These are phyloP conservation scores for Dryadomyces quercus-mongolicae DNA, from an alignment of 2,329 filamentous ascomycete species.

Conservation along the genomic window DNA sequence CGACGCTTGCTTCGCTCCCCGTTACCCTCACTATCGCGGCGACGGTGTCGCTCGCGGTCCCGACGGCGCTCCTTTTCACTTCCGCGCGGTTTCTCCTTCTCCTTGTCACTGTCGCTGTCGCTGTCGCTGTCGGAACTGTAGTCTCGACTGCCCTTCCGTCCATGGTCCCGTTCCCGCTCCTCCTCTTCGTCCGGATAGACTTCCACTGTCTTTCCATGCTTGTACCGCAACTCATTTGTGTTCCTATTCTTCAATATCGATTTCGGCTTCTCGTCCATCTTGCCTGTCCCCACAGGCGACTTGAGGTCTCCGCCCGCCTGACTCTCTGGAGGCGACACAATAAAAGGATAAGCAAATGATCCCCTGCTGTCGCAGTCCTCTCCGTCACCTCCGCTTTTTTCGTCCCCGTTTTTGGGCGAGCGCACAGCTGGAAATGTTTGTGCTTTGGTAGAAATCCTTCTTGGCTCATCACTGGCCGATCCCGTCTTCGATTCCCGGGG, in stretches of 20 bases:
- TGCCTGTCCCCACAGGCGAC: constrained; percentile 22
- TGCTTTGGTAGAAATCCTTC: background rate
- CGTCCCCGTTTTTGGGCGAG: background rate
- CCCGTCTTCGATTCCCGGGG: constrained; percentile 2
- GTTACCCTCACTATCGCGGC: constrained; percentile 27
- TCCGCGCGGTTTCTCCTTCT: background rate
- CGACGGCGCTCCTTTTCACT: constrained; percentile 16
- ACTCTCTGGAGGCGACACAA: constrained; percentile 20
- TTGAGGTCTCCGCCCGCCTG: constrained; percentile 17
- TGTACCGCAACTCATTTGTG: constrained; percentile 43
- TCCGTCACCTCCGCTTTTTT: background rate
- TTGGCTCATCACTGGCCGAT: background rate
- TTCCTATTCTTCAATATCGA: constrained; percentile 51
- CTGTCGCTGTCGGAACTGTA: constrained; percentile 14
- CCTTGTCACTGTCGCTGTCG: constrained; percentile 15
- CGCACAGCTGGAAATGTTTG: constrained; percentile 4
- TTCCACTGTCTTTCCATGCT: constrained; percentile 32
- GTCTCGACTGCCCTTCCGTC: background rate
- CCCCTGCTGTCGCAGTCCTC: constrained; percentile 8
- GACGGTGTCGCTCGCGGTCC: constrained; percentile 32
- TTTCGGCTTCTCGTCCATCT: constrained; percentile 26
- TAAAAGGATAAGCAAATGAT: constrained; percentile 24
- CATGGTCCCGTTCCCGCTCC: background rate
- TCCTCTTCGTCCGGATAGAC: constrained; percentile 17
- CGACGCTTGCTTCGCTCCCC: constrained; percentile 30